Conservation (phyloP, 2,329 filamentous ascomycete species). For the Cercospora brassicicola region DNA sequence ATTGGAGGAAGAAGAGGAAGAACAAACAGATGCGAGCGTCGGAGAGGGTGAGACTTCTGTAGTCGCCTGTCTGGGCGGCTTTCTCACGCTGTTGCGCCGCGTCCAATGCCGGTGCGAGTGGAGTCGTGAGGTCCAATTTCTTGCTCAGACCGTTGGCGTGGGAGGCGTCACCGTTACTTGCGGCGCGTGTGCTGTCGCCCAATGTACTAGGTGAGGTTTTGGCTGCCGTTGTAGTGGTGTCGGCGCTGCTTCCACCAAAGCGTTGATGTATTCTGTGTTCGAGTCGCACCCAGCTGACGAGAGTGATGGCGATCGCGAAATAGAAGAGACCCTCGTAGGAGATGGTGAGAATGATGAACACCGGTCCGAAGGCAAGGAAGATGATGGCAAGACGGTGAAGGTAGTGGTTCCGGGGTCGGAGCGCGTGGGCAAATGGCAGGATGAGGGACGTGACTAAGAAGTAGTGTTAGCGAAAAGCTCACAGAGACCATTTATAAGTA, state of each 20-base stretch:
- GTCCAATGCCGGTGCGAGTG: constrained; percentile 39
- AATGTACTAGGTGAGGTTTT: constrained; percentile 5
- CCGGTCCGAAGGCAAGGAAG: constrained; percentile 88
- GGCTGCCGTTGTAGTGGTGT: constrained; percentile 10
- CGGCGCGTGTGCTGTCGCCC: constrained; percentile 27
- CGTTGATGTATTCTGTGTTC: constrained; percentile 70
- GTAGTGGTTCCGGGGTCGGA: constrained; percentile 82
- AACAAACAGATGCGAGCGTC: constrained; percentile 88
- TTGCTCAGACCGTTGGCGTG: not conserved
- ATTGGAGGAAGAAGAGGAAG: constrained; percentile 92
- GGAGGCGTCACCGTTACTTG: constrained; percentile 16
- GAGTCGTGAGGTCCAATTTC: constrained; percentile 31
- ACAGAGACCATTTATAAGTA: constrained; percentile 14
- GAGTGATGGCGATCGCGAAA: constrained; percentile 76
- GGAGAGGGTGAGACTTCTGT: constrained; percentile 72
- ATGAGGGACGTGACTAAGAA: constrained; percentile 69
- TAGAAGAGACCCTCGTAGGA: constrained; percentile 98
- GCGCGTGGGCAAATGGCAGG: constrained; percentile 76
- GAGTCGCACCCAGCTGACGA: constrained; percentile 87
- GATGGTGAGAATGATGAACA: constrained; percentile 93
- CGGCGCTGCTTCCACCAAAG: constrained; percentile 18
- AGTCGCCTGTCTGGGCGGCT: constrained; percentile 41
- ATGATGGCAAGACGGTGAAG: constrained; percentile 84
- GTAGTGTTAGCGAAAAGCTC: constrained; percentile 18
- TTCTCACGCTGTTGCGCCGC: constrained; percentile 39